Percentiles rank a stretch among this genome's conserved stretches.
These are phyloP conservation scores for Azolla pinnata DNA, from an alignment of 75 land plant genomes.

Conservation along the genomic window DNA sequence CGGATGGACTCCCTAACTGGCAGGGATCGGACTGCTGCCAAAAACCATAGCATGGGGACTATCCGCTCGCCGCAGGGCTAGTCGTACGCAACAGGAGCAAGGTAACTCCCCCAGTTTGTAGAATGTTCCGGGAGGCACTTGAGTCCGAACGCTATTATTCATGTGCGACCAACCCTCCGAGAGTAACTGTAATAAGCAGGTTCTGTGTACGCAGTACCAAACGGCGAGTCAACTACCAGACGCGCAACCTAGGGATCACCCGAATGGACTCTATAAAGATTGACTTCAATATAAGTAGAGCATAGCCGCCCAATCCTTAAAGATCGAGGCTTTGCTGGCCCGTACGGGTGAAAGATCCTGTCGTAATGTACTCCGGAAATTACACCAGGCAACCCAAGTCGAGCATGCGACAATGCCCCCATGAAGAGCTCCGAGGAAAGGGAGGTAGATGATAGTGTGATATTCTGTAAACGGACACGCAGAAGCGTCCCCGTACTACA, in stretches of 20 bases:
- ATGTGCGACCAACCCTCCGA: neutral
- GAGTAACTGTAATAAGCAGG: neutral
- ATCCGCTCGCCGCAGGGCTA: neutral
- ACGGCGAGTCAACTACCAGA: neutral
- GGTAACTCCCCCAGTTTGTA: neutral
- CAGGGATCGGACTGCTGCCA: neutral
- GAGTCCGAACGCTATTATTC: neutral
- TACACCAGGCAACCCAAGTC: neutral
- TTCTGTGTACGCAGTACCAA: neutral
- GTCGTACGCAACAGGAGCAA: neutral
- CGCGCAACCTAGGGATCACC: neutral
- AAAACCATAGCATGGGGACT: neutral
- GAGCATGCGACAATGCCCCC: neutral
- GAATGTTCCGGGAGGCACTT: neutral
- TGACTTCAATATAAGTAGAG: neutral
- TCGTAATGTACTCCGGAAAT: neutral
- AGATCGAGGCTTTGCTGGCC: neutral
- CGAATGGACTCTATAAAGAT: neutral
- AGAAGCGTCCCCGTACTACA: neutral
- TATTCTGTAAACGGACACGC: neutral
- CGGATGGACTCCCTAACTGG: neutral
- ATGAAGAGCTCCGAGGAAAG: neutral
- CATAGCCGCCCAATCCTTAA: neutral
- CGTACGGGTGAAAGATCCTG: neutral
- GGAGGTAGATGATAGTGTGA: neutral